Base-by-base conservation (phyloP, 441 rosid species). In the Arabidopsis lyrata region DNA sequence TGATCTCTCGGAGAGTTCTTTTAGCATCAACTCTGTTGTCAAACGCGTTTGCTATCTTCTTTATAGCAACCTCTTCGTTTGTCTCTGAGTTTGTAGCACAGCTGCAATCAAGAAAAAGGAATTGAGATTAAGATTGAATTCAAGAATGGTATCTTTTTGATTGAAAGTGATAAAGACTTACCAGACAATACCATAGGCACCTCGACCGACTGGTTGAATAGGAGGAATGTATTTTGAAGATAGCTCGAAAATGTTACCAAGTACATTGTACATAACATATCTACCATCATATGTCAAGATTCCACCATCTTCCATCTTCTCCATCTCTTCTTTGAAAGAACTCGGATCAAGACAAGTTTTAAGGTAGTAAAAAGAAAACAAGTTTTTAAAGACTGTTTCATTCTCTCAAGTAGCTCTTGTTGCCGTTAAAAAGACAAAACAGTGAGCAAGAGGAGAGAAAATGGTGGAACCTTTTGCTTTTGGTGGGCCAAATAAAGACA, bases 161-260 rank as follows among this genome's bases (percentile, higher is more conserved):
- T 7, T 15, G 10, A 5, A 31, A 14, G 9, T 47, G 5, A 62
- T 22, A 73, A 42, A 61, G 73, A 29, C 29, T 79, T 77, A 90
- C 97, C 96, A 92, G 63, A 92, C 96, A 66, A 90, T 86, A 73
- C 97, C 96, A 69, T 78, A 87, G 14, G 97, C 91, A 22, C 97
- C 97, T 52, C 93, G 88, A 41, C 97, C 97, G 2, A 92, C 80
- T 2, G 96, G 90, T 12, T 86, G 85, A 49, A 92, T 82, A 32
- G 93, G 97, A 76, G 97, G 96, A 41, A 84, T 79, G 49, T 92
- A 92, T 82, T 88, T 90, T 39, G 93, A 81, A 63, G 95, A 68
- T 55, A 92, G 81, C 78, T 84, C 88, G 67, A 92, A 92, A 69
- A 83, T 75, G 78, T 79, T 88, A 50, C 97, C 95, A 6, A 83